Percentiles rank a stretch among this genome's conserved stretches.
phyloP scores from a whole-genome alignment of 2,329 filamentous ascomycete species.

The Penicillium capsulatum region DNA sequence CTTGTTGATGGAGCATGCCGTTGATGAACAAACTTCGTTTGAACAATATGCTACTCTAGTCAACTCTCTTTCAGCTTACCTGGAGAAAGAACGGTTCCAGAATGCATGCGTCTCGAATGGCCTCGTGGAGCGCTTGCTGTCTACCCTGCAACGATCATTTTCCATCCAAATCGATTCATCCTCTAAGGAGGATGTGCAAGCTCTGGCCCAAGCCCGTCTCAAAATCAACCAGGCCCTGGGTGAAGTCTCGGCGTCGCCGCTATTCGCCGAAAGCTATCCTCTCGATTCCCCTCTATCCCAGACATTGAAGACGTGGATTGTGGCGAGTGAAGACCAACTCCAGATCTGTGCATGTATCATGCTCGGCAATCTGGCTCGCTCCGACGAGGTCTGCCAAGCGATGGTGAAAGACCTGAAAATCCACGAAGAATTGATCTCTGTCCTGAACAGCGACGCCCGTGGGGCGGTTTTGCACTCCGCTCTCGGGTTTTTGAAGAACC shows the following conservation, averaged over 20 bases:
- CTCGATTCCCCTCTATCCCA: conserved; percentile 36
- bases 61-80: conserved; percentile 32
- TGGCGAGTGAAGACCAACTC: conserved; percentile 39
- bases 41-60: conserved; percentile 32
- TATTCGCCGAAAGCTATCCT: conserved; percentile 39
- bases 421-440: conserved; percentile 39
- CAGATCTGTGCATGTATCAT: conserved; percentile 47
- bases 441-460: conserved; percentile 38
- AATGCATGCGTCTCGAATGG: conserved; percentile 31
- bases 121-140: conserved; percentile 33
- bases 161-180: conserved; percentile 23
- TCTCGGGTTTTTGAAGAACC: conserved; percentile 47
- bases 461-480: conserved; percentile 43
- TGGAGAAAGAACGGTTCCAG: conserved; percentile 40
- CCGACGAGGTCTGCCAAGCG: conserved; percentile 39
- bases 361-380: conserved; percentile 46
- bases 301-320: conserved; percentile 40
- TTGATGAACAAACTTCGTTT: conserved; percentile 24
- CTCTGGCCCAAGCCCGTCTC: conserved; percentile 33
- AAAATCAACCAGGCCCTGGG: conserved; percentile 41
- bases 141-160: conserved; percentile 31
- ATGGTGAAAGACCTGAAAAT: conserved; percentile 40
- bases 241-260: conserved; percentile 38
- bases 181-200: conserved; percentile 33
- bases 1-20: conserved; percentile 33